Evolutionary conservation across 306 rosid species (phyloP), one percentile per base, ranked within the genome.

Genomic region (Ceratonia siliqua): DNA sequence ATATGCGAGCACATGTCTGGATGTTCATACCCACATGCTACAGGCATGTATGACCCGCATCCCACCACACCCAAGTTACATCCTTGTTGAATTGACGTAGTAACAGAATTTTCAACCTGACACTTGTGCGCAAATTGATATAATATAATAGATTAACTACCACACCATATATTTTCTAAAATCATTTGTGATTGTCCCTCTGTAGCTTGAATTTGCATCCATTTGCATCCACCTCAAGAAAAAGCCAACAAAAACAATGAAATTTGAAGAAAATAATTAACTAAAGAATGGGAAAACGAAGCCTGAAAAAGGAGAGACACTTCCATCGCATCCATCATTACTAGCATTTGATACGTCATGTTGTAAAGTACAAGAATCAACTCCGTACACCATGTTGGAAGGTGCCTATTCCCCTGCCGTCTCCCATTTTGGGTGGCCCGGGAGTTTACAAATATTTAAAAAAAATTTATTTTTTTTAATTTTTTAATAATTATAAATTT

Each of bases 21-120:
- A 55, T 55, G 8, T 1, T 1, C 15, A 25, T 0, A 24, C 9
- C 62, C 1, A 24, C 35, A 18, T 49, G 25, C 7, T 49, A 49
- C 10, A 18, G 7, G 45, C 45, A 39, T 1, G 13, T 39, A 39
- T 39, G 45, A 9, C 17, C 22, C n/a, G 11, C 59, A 63, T 18
- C 59, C 48, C 71, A 38, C 53, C 56, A 14, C 17, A 39, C 38
- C 38, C 53, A 56, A 27, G 55, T 56, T 56, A 72, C 32, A 68
- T 36, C 41, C 41, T 36, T 36, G 41, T 2, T 36, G 41, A 49
- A 49, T 62, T 24, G 54, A 48, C 24, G 17, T 6, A 43, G 17
- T 43, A 43, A 11, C 32, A 22, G 28, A 15, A 28, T 54, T 54
- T 48, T 54, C 33, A 27, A 21, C 58, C 58, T 21, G 12, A 21